These are phyloP conservation scores for Harringtonia lauricola DNA, from an alignment of 2,329 filamentous ascomycete genomes.

Conservation along the genomic window DNA sequence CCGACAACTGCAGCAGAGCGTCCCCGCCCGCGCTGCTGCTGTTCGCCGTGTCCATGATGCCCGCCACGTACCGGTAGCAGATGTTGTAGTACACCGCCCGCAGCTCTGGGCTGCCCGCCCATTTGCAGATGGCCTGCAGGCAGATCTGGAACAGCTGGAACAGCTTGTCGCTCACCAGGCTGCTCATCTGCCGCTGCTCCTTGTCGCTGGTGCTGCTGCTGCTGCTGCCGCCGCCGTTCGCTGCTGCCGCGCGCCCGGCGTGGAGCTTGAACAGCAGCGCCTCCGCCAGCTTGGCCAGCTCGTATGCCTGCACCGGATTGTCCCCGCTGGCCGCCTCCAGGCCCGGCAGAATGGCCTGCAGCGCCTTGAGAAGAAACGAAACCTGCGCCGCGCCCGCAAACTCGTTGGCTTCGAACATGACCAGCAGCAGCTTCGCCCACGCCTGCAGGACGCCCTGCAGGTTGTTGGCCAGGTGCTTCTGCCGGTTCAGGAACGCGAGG, in stretches of 20 bases:
- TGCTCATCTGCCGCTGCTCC: slow-evolving; percentile 40
- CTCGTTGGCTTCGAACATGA: slow-evolving; percentile 74
- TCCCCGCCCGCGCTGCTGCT: not conserved
- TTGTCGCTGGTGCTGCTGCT: slow-evolving; percentile 27
- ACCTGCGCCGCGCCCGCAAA: slow-evolving; percentile 62
- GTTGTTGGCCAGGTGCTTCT: slow-evolving; percentile 42
- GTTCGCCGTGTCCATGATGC: slow-evolving; percentile 42
- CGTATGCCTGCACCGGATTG: slow-evolving; percentile 57
- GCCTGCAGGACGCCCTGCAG: slow-evolving; percentile 61
- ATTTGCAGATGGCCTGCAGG: slow-evolving; percentile 65
- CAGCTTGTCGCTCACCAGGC: slow-evolving; percentile 77
- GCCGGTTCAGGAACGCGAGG: slow-evolving; percentile 52
- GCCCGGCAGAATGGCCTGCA: slow-evolving; percentile 81
- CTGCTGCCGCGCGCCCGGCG: slow-evolving; percentile 22
- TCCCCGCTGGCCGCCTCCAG: slow-evolving; percentile 67
- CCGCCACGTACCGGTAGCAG: slow-evolving; percentile 73
- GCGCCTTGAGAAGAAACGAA: slow-evolving; percentile 71
- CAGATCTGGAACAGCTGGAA: slow-evolving; percentile 87
- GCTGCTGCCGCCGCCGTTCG: slow-evolving; percentile 6
- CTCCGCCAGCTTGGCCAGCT: slow-evolving; percentile 68
- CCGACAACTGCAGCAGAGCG: slow-evolving; percentile 10
- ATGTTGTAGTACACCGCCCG: slow-evolving; percentile 86
- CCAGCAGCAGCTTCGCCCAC: slow-evolving; percentile 76
- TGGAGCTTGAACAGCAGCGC: slow-evolving; percentile 63
- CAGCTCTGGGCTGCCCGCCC: slow-evolving; percentile 58